A percentile compares a stretch with the other conserved stretches of the same genome.
Conservation (phyloP, 2,329 filamentous ascomycete species). For the Sarocladiaceae sp. region DNA sequence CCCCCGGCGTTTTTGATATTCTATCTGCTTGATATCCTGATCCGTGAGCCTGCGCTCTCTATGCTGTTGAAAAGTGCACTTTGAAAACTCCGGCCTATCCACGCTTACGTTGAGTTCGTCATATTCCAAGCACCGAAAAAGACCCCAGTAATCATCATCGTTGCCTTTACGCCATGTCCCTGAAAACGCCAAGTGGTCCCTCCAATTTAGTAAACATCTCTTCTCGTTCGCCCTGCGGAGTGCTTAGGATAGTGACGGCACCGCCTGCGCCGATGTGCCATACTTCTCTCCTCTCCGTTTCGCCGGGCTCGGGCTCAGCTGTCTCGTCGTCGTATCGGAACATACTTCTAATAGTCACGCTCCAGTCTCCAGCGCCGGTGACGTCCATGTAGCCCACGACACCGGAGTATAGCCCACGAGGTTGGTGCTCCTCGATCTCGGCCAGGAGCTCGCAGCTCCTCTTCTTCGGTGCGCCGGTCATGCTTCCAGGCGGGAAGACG, state of each 20-base stretch:
- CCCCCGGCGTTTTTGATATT: background rate
- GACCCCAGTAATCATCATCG: too few species aligned
- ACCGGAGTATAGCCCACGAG: constrained; percentile 59
- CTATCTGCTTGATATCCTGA: background rate
- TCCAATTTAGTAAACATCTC: constrained; percentile 58
- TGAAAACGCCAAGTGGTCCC: constrained; percentile 47
- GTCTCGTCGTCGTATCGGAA: constrained; percentile 27
- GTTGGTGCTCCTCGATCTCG: constrained; percentile 46
- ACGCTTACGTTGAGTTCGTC: constrained; percentile 5
- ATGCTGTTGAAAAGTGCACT: background rate
- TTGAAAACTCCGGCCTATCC: background rate
- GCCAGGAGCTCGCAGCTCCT: constrained; percentile 61
- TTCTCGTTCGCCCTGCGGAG: constrained; percentile 57
- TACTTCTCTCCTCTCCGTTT: constrained; percentile 27
- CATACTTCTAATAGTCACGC: constrained; percentile 63
- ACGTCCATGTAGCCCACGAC: constrained; percentile 66
- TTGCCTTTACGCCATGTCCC: constrained; percentile 21
- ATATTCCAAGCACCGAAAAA: background rate
- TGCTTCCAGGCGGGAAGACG: constrained; percentile 62
- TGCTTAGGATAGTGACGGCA: constrained; percentile 63
- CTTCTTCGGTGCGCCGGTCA: constrained; percentile 73
- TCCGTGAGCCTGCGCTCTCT: constrained; percentile 6
- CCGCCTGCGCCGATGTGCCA: constrained; percentile 67
- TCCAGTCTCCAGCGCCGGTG: constrained; percentile 63
- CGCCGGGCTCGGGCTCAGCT: constrained; percentile 1